Evolutionary conservation across 116 monocot species (phyloP), one percentile per base, ranked within the genome.

Genomic region (Iris pallida): DNA sequence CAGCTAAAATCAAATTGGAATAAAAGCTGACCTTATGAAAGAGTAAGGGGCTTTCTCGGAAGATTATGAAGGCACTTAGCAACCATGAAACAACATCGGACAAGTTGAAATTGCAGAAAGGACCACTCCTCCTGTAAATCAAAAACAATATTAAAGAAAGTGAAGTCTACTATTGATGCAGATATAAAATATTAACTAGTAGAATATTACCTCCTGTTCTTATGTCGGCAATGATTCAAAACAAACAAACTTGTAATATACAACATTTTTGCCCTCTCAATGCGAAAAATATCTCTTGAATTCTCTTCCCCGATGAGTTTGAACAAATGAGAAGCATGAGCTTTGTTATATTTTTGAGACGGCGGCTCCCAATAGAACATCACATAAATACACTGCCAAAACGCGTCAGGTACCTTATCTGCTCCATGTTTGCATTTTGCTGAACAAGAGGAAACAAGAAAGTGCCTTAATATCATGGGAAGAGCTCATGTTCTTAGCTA

Each of bases 251-350:
- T 83, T 72, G 90, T 78, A 7, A 73, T 77, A 63, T 78, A 86
- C 10, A 95, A 61, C 63, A 95, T 59, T 52, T 67, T 45, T 20
- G 91, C 95, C 69, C 81, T 75, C 52, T 91, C 88, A 63, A 84
- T 52, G 40, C 72, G 47, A 65, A 91, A 83, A 52, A 71, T 66
- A 76, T 82, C 74, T 42, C 73, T 67, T 55, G 61, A 51, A 47
- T 48, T 65, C 19, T 83, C 83, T 19, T 71, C 68, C 17, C 65
- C 75, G 58, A 85, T 67, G 44, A 86, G 64, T 65, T 86, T 75
- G 57, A 79, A 73, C 17, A 95, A 73, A 47, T 49, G 19, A 56
- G 58, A 55, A 55, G 62, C 68, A 64, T n/a, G 55, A 63, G 56
- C n/a, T 46, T 57, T 64, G 60, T 59, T 69, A 64, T 48, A 19